These are phyloP conservation scores for Picochlorum sp. DNA, from an alignment of 139 green algal species.

Conservation along the genomic window DNA sequence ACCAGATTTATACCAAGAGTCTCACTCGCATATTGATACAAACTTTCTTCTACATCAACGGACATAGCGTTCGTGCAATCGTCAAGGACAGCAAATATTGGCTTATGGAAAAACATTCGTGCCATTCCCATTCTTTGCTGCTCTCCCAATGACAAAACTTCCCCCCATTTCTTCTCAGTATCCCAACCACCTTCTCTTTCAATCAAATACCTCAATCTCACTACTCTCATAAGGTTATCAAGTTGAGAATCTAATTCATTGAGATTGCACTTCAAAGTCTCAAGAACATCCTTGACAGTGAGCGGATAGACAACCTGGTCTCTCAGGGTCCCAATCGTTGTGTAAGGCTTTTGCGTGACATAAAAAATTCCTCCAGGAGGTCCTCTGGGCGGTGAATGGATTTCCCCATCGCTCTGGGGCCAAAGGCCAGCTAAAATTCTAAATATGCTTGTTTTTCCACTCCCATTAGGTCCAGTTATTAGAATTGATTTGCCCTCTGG, in stretches of 20 bases:
- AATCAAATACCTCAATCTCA: conserved; percentile 53
- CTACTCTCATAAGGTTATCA: conserved; percentile 37
- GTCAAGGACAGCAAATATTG: conserved; percentile 55
- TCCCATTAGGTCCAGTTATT: conserved; percentile 51
- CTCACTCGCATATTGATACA: conserved; percentile 39
- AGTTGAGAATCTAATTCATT: conserved; percentile 37
- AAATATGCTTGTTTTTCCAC: conserved; percentile 44
- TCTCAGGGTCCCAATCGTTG: conserved; percentile 43
- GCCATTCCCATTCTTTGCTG: conserved; percentile 76
- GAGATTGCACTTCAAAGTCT: not conserved
- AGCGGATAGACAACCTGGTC: conserved; percentile 59
- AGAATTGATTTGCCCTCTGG: conserved; percentile 34
- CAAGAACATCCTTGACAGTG: conserved; percentile 19
- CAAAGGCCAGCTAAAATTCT: conserved; percentile 51
- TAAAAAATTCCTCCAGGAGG: conserved; percentile 38
- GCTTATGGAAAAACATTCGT: conserved; percentile 63
- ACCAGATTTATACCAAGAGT: conserved; percentile 19
- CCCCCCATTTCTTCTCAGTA: conserved; percentile 44
- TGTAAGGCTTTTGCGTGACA: conserved; percentile 60
- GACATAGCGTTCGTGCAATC: conserved; percentile 72
- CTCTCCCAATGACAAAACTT: conserved; percentile 62
- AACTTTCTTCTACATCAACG: conserved; percentile 57
- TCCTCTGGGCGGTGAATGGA: conserved; percentile 15
- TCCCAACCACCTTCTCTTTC: conserved; percentile 59
- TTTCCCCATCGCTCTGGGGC: conserved; percentile 31